Conservation (phyloP, 768 basidiomycete species). For the Lentinula guzmanii region DNA sequence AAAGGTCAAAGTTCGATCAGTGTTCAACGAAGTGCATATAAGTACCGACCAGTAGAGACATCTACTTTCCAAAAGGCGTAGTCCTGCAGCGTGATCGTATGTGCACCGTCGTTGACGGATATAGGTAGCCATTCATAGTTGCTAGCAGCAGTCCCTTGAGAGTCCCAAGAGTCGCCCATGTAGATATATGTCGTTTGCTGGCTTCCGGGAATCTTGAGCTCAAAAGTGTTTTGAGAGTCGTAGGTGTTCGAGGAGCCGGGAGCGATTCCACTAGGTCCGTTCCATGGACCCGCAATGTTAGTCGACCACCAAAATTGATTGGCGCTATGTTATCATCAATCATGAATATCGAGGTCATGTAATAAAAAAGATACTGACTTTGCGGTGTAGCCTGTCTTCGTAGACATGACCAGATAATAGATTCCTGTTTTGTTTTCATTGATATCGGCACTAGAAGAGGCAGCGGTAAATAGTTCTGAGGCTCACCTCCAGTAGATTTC, state of each 20-base stretch:
- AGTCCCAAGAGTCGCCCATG: conserved; percentile 8
- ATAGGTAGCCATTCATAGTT: conserved; percentile 21
- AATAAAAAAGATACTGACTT: conserved; percentile 20
- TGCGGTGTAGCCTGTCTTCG: conserved; percentile 22
- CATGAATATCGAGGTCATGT: conserved; percentile 17
- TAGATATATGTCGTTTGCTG: conserved; percentile 5
- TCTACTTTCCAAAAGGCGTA: conserved; percentile 19
- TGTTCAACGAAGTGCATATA: not conserved
- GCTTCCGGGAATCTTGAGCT: conserved; percentile 6
- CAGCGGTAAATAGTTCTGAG: too few species aligned
- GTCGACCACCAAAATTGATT: conserved; percentile 9
- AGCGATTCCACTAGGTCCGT: not conserved
- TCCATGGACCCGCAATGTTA: not conserved
- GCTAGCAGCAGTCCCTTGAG: conserved; percentile 6
- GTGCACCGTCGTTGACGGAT: conserved; percentile 17
- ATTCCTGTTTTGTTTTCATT: not conserved
- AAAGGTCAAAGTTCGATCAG: not conserved
- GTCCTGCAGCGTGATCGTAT: conserved; percentile 17
- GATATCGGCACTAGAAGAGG: not conserved
- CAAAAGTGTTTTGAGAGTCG: conserved; percentile 8
- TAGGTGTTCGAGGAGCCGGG: conserved; percentile 4
- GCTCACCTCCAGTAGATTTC: conserved; percentile 1
- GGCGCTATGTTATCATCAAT: conserved; percentile 18
- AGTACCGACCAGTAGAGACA: conserved; percentile 11
- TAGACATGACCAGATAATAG: conserved; percentile 22